A percentile compares a stretch with the other conserved stretches of the same genome.
Conservation (phyloP, 2,329 filamentous ascomycete genomes). For the Pleoardoris graminearum region DNA sequence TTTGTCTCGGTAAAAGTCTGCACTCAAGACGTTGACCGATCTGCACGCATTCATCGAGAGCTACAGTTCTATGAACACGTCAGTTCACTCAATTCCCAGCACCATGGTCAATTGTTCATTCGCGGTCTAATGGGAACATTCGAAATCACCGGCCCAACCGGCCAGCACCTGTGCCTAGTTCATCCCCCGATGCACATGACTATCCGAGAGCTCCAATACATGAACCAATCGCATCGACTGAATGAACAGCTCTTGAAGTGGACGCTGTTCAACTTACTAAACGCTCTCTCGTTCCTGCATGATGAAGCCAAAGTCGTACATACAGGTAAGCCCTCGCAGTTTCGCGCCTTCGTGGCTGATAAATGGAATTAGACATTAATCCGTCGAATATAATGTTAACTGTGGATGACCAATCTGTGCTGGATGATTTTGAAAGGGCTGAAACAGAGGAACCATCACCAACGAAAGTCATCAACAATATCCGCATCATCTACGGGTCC, state of each 20-base stretch:
- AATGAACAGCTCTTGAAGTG: constrained; percentile 24
- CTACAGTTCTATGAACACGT: constrained; percentile 30
- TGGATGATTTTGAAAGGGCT: constrained; percentile 42
- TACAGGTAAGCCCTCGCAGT: constrained; percentile 43
- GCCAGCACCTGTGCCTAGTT: constrained; percentile 29
- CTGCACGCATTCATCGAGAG: constrained; percentile 22
- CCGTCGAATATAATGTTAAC: constrained; percentile 48
- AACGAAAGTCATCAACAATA: constrained; percentile 40
- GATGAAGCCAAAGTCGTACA: constrained; percentile 52
- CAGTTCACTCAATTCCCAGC: constrained; percentile 28
- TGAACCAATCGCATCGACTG: constrained; percentile 21
- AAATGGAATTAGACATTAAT: constrained; percentile 47
- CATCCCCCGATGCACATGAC: constrained; percentile 36
- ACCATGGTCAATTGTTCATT: constrained; percentile 26
- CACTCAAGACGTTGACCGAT: constrained; percentile 20
- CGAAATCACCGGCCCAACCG: constrained; percentile 25
- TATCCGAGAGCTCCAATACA: constrained; percentile 30
- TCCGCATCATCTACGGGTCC: constrained; percentile 25
- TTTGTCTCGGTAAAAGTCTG: constrained; percentile 27
- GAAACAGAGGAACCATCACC: constrained; percentile 47
- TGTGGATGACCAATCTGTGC: constrained; percentile 42
- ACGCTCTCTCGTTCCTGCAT: constrained; percentile 51
- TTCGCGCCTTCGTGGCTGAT: constrained; percentile 13
- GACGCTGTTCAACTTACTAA: constrained; percentile 42
- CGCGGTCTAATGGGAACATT: constrained; percentile 25